These are phyloP conservation scores for Aspergillus mulundensis DNA, from an alignment of 495 filamentous ascomycete genomes.

Conservation along the genomic window DNA sequence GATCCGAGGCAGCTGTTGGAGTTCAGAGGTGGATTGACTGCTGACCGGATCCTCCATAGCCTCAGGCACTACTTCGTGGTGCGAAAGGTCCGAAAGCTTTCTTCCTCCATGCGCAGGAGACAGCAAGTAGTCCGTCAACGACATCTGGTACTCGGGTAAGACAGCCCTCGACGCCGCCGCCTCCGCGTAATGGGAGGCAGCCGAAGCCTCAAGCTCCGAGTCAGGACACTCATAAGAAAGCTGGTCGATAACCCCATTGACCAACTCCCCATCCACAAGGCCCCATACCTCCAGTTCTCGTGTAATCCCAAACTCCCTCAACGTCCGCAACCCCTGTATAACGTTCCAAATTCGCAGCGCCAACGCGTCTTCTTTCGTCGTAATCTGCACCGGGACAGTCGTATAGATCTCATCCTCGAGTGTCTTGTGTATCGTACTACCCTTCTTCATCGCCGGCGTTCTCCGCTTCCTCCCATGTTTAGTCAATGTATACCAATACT, in stretches of 20 bases:
- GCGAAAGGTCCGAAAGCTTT: slow-evolving; percentile 29
- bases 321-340: slow-evolving; percentile 73
- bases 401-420: slow-evolving; percentile 83
- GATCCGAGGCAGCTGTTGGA: slow-evolving; percentile 39
- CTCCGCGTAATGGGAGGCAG: slow-evolving; percentile 32
- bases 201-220: slow-evolving; percentile 56
- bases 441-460: slow-evolving; percentile 80
- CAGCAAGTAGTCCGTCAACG: slow-evolving; percentile 48
- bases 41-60: slow-evolving; percentile 9
- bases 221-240: slow-evolving; percentile 76
- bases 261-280: slow-evolving; percentile 70
- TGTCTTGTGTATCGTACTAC: slow-evolving; percentile 70
- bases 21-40: slow-evolving; percentile 21
- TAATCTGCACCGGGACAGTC: slow-evolving; percentile 66
- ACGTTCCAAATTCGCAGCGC: slow-evolving; percentile 89
- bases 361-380: slow-evolving; percentile 74
- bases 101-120: slow-evolving; percentile 38
- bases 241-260: slow-evolving; percentile 89
- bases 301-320: slow-evolving; percentile 76
- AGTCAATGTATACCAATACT: slow-evolving; percentile 82
- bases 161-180: slow-evolving; percentile 30
- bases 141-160: slow-evolving; percentile 51
- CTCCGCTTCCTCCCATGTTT: slow-evolving; percentile 66
- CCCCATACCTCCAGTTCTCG: slow-evolving; percentile 95
- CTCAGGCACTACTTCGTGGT: slow-evolving; percentile 4